Conservation (phyloP, 1,284 basidiomycete species). For the Pascua guehoae region DNA sequence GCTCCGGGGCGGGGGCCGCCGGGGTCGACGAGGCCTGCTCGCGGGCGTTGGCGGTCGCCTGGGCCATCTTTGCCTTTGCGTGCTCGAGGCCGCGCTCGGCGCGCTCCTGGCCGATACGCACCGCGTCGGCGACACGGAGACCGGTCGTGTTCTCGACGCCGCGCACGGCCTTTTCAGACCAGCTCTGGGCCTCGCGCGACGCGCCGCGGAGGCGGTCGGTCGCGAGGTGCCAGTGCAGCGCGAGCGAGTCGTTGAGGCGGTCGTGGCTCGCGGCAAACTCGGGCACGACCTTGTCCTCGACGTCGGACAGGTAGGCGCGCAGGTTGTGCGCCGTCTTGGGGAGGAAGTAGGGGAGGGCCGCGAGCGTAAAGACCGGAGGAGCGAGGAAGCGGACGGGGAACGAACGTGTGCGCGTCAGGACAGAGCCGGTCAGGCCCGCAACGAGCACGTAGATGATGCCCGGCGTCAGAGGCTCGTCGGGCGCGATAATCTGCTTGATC, state of each 20-base stretch:
- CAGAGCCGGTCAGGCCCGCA: conserved; percentile 77
- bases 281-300: conserved; percentile 70
- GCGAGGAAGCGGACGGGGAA: conserved; percentile 64
- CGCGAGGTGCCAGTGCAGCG: conserved; percentile 58
- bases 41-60: conserved; percentile 1
- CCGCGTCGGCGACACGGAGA: conserved; percentile 62
- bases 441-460: conserved; percentile 82
- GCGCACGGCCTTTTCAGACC: conserved; percentile 55
- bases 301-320: conserved; percentile 60
- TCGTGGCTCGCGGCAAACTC: conserved; percentile 65
- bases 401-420: conserved; percentile 71
- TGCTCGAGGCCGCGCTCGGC: conserved; percentile 8
- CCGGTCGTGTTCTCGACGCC: conserved; percentile 67
- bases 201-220: conserved; percentile 54
- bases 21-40: conserved; percentile 10
- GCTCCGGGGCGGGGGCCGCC: conserved; percentile 5
- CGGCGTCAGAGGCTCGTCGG: conserved; percentile 76
- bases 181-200: conserved; percentile 26
- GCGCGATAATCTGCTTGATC: conserved; percentile 72
- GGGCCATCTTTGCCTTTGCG: conserved; percentile 13
- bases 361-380: conserved; percentile 64
- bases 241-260: conserved; percentile 60
- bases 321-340: conserved; percentile 72
- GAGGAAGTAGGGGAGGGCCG: conserved; percentile 71
- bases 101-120: conserved; percentile 52